Base-by-base conservation (phyloP, 2,329 filamentous ascomycete genomes). In the Cladophialophora yegresii region DNA sequence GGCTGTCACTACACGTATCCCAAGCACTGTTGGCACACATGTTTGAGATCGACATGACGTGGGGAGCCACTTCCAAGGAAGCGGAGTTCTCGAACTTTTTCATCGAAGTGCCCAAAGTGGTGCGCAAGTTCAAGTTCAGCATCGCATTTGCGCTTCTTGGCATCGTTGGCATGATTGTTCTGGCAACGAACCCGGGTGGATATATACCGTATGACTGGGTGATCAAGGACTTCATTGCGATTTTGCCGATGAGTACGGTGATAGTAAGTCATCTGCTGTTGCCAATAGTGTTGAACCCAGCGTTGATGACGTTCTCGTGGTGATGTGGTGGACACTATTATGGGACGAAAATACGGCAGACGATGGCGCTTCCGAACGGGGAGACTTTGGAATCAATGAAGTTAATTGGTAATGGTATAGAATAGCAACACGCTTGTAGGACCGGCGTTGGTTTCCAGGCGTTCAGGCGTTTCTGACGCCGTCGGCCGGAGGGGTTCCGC, bases 41-140 rank as follows among this genome's bases (percentile, higher is more conserved):
- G 85, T 90, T 95, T 74, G 87, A 90, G 78, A 87, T 95, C 74
- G 84, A 72, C 77, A 93, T 95, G 88, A 86, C 85, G 1, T 96
- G 91, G 91, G 90, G 91, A 57, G 87, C 91, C 1, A 96, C 92
- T 0, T 85, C 87, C 43, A 96, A 96, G 78, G 91, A 96, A 67
- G 63, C 75, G 72, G 62, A 76, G 72, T 87, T 89, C 73, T 88
- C 89, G 33, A 90, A 91, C 76, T 96, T 96, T 78, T 93, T 93
- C 78, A 89, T 91, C 67, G 91, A 95, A 74, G 85, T 93, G 22
- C 89, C 89, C 36, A 90, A 89, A 74, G 89, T 96, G 49, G 75
- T 93, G 57, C 89, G 87, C 77, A 87, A 86, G 76, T 93, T 93
- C 83, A 92, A 89, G 80, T 91, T 75, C 54, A 74, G 72, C 22